Evolutionary conservation across 192 early-diverging fungal species (phyloP).

Genomic region (Paraglomus brasilianum): DNA sequence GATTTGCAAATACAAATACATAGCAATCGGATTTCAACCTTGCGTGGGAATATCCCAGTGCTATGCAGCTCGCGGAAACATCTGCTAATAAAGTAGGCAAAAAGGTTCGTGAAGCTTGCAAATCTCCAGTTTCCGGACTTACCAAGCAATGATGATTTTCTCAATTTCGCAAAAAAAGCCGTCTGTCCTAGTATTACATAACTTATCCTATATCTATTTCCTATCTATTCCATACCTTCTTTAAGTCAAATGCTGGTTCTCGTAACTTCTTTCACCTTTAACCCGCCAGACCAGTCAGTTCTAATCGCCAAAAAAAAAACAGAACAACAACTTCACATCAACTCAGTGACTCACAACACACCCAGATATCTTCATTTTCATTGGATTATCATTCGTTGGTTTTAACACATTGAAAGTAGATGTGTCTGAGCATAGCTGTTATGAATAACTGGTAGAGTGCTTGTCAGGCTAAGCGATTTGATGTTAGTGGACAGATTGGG

Average conservation of each 20-base stretch:
- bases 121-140: background rate
- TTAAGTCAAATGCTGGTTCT: conserved; percentile 15
- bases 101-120: too few species aligned
- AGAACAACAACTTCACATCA: background rate
- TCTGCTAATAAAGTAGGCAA: too few species aligned
- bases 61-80: too few species aligned
- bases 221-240: background rate
- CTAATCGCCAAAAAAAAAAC: background rate
- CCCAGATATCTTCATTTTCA: conserved; percentile 2
- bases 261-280: background rate
- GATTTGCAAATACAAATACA: too few species aligned
- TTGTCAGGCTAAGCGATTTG: conserved; percentile 4
- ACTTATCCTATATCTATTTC: background rate
- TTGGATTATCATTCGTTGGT: conserved; percentile 27
- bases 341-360: background rate
- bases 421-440: conserved; percentile 11
- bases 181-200: background rate
- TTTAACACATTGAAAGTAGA: conserved; percentile 19
- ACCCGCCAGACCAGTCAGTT: background rate
- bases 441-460: background rate
- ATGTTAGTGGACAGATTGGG: background rate
- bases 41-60: too few species aligned
- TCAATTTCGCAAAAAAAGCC: too few species aligned
- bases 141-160: background rate
- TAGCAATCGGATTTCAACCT: too few species aligned